These are phyloP conservation scores for Candida jianshihensis DNA, from an alignment of 805 yeast species.

Conservation along the genomic window DNA sequence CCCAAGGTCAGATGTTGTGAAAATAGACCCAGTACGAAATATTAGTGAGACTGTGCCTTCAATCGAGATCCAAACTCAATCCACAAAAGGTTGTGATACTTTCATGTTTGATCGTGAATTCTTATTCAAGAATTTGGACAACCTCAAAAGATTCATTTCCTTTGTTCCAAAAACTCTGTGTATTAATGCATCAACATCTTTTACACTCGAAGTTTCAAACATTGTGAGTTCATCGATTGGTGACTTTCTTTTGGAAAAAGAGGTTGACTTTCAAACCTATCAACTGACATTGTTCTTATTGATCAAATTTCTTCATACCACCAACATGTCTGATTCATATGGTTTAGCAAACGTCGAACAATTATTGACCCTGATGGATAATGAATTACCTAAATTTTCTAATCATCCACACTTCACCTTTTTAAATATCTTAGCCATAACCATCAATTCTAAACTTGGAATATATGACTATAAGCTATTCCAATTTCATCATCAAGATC, in stretches of 20 bases:
- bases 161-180: background rate
- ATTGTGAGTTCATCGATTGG: background rate
- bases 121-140: too few relatives aligned
- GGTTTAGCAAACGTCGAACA: too few relatives aligned
- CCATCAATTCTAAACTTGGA: background rate
- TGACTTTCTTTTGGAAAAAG: background rate
- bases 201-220: background rate
- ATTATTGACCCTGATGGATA: background rate
- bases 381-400: background rate
- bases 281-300: background rate
- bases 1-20: background rate
- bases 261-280: background rate
- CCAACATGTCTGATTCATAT: background rate
- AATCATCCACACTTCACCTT: too few relatives aligned
- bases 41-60: too few relatives aligned
- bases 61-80: too few relatives aligned
- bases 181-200: background rate
- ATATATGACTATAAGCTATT: too few relatives aligned
- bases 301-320: background rate
- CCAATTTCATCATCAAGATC: too few relatives aligned
- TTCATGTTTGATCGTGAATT: too few relatives aligned
- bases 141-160: too few relatives aligned
- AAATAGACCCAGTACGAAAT: background rate
- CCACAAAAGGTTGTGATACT: too few relatives aligned
- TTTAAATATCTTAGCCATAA: background rate